A percentile compares a stretch with the other conserved stretches of the same genome.
These are phyloP conservation scores for Pholiota microspora DNA, from an alignment of 768 basidiomycete genomes.

Conservation along the genomic window DNA sequence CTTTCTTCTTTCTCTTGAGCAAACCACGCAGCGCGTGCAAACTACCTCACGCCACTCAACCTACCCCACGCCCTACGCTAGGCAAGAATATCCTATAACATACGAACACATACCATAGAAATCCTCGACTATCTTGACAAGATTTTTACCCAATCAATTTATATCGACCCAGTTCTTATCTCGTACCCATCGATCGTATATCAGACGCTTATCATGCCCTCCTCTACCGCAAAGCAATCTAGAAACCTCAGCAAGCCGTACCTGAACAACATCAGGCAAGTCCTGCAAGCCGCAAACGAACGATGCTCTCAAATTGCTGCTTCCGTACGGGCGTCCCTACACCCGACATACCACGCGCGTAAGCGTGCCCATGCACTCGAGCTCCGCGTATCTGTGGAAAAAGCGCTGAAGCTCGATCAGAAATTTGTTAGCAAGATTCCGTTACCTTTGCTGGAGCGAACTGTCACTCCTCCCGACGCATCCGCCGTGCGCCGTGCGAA, in stretches of 20 bases:
- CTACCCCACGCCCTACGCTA: too few species aligned
- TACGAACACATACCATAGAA: neutral
- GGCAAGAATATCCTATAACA: too few species aligned
- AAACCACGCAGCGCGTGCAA: conserved; percentile 35
- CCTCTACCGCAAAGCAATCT: neutral
- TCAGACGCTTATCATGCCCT: neutral
- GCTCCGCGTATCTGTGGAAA: conserved; percentile 41
- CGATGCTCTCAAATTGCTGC: conserved; percentile 38
- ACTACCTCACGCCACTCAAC: neutral
- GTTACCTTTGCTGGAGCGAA: conserved; percentile 17
- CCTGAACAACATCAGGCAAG: conserved; percentile 12
- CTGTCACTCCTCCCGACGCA: conserved; percentile 5
- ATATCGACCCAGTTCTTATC: neutral
- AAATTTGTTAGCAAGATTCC: conserved; percentile 35
- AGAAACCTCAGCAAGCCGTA: neutral
- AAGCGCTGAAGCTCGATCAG: conserved; percentile 38
- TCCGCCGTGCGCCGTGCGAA: neutral
- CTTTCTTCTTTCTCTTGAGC: conserved; percentile 11
- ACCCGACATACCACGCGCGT: conserved; percentile 45
- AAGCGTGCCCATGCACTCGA: conserved; percentile 42
- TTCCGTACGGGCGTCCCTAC: conserved; percentile 31
- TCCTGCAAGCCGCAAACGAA: conserved; percentile 42
- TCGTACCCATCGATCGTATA: neutral
- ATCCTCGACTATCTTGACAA: neutral
- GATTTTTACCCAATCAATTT: neutral